Evolutionary conservation across 2,329 filamentous ascomycete genomes (phyloP).

Genomic region (Gliomastix tumulicola): DNA sequence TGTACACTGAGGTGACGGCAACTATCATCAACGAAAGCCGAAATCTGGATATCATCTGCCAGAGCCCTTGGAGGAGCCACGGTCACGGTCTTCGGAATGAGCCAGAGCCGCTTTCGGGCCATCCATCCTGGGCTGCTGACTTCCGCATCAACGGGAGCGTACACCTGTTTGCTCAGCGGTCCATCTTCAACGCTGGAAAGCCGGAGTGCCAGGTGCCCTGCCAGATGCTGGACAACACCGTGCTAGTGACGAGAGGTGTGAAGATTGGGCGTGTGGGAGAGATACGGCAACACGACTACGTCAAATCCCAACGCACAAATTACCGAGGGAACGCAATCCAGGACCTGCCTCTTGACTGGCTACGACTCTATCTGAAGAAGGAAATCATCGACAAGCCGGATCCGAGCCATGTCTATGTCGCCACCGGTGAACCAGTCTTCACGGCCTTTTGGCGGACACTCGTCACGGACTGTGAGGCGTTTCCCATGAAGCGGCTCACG

Average conservation of each 20-base stretch:
- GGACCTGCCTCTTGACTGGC: neutral
- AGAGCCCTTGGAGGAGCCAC: conserved; percentile 1
- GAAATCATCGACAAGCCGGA: neutral
- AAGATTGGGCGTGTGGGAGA: neutral
- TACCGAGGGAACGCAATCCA: too few species aligned
- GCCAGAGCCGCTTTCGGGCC: too few species aligned
- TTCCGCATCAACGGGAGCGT: neutral
- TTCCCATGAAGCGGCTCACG: neutral
- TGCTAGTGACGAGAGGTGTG: neutral
- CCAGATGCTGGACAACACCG: neutral
- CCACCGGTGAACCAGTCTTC: neutral
- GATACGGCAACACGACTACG: neutral
- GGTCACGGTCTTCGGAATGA: too few species aligned
- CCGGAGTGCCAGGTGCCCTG: neutral
- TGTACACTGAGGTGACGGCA: neutral
- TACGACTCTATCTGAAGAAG: neutral
- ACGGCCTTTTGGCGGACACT: neutral
- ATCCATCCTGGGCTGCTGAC: neutral
- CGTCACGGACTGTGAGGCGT: neutral
- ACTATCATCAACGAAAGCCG: conserved; percentile 1
- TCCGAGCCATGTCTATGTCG: neutral
- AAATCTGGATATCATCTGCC: conserved; percentile 4
- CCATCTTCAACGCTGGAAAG: conserved; percentile 3
- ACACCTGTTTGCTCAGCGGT: conserved; percentile 3
- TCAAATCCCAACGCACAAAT: too few species aligned